These are phyloP conservation scores for Cladophialophora exuberans DNA, from an alignment of 2,329 filamentous ascomycete genomes.

Conservation along the genomic window DNA sequence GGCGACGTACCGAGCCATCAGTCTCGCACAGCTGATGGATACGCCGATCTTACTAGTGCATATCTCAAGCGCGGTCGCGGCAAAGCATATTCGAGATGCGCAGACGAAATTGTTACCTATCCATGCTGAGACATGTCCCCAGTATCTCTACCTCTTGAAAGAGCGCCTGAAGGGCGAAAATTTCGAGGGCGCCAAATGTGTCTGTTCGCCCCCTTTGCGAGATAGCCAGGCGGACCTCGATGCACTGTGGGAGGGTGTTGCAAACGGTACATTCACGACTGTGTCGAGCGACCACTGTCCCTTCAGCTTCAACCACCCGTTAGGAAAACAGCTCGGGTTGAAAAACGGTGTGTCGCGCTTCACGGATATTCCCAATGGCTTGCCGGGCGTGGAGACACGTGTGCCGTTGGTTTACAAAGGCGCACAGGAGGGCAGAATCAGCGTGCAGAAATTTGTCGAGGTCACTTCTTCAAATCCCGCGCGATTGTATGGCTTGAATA, in stretches of 20 bases:
- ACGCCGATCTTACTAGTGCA: slow-evolving; percentile 59
- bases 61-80: slow-evolving; percentile 38
- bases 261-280: slow-evolving; percentile 58
- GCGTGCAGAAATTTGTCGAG: slow-evolving; percentile 42
- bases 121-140: slow-evolving; percentile 61
- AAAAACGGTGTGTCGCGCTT: slow-evolving; percentile 35
- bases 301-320: slow-evolving; percentile 40
- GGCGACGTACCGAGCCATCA: slow-evolving; percentile 53
- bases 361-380: slow-evolving; percentile 47
- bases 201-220: slow-evolving; percentile 56
- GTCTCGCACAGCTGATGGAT: slow-evolving; percentile 53
- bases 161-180: slow-evolving; percentile 42
- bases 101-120: slow-evolving; percentile 56
- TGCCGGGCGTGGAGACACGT: slow-evolving; percentile 48
- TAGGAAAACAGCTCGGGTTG: slow-evolving; percentile 40
- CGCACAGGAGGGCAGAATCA: slow-evolving; percentile 22
- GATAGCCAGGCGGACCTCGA: slow-evolving; percentile 52
- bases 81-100: slow-evolving; percentile 53
- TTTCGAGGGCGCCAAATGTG: slow-evolving; percentile 54
- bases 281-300: slow-evolving; percentile 52
- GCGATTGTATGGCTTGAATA: slow-evolving; percentile 46
- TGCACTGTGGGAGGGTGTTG: slow-evolving; percentile 55
- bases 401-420: slow-evolving; percentile 43
- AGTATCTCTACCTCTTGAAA: slow-evolving; percentile 59
- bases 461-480: slow-evolving; percentile 49